Evolutionary conservation across 441 rosid species (phyloP).

Genomic region (Erysimum pusillum): DNA sequence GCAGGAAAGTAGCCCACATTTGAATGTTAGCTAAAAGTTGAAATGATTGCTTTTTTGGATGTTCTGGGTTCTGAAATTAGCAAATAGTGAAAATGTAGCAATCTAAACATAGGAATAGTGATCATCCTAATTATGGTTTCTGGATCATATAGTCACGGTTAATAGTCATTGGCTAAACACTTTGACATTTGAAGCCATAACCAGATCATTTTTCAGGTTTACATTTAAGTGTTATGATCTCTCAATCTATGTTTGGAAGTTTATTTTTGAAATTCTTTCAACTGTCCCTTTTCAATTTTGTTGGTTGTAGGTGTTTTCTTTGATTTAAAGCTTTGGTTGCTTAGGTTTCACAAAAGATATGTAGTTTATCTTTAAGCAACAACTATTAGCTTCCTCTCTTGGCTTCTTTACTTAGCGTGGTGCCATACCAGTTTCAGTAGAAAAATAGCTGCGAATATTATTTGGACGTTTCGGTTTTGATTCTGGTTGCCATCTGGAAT

Average conservation of each 20-base stretch:
- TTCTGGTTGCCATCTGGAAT: neutral
- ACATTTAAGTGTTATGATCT: neutral
- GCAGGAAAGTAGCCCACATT: conserved; percentile 16
- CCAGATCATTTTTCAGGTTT: neutral
- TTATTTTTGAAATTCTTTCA: conserved; percentile 18
- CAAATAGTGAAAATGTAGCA: neutral
- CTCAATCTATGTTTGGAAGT: conserved; percentile 11
- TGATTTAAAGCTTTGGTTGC: conserved; percentile 13
- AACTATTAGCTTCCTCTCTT: conserved; percentile 11
- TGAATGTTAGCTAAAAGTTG: conserved; percentile 5
- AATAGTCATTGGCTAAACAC: neutral
- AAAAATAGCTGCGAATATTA: neutral
- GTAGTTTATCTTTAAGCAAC: conserved; percentile 28
- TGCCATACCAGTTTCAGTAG: neutral
- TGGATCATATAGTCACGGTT: neutral
- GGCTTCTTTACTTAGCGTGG: neutral
- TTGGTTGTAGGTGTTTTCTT: conserved; percentile 1
- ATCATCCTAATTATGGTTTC: conserved; percentile 22
- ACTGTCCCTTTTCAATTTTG: neutral
- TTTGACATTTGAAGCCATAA: neutral
- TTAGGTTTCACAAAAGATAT: conserved; percentile 13
- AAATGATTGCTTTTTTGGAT: neutral
- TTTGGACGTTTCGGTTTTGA: neutral
- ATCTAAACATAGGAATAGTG: conserved; percentile 10
- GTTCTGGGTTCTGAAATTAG: conserved; percentile 9